Evolutionary conservation across 805 yeast species (phyloP), one percentile per base, ranked within the genome.

Genomic region (Metschnikowia cubensis): DNA sequence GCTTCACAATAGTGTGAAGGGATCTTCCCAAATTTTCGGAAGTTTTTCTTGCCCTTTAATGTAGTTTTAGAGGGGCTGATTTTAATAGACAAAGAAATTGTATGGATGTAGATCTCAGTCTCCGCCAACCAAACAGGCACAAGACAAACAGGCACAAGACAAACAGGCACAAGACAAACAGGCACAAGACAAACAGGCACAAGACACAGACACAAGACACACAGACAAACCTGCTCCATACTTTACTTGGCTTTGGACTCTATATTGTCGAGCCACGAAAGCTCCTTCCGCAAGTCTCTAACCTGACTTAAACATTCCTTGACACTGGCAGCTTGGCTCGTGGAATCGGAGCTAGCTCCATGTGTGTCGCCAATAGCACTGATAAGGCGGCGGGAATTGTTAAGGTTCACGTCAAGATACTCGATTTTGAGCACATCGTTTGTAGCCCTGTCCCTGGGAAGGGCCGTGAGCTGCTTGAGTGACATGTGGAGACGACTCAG

Each of bases 361-460:
- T 59, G 51, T 22, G 58, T 52, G 11, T 48, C 48, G 21, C 53
- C 45, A 33, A 64, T 49, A 42, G 58, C 55, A 22, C 47, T 38
- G 18, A 71, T 71, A 35, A 71, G 59, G 45, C 65, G 67, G 22
- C 74, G 59, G 14, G 72, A 68, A 51, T 70, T 70, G 57, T 69
- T 68, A 43, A 70, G 57, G 49, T 70, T 70, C 38, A 63, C 66
- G n/a, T 69, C 73, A 18, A 70, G 61, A 50, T 69, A 70, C 35
- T 70, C 75, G 4, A 63, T 53, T 44, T 68, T 68, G 42, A 70
- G 59, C 39, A 61, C 58, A 50, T 70, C 75, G 38, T 69, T 64
- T 21, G 61, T 52, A 14, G 60, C 53, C 2, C 73, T 66, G 35
- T 62, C 61, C 4, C 72, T 63, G 2, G 74, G 73, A n/a, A 70